Evolutionary conservation across 2,329 filamentous ascomycete genomes (phyloP).

Genomic region (Aureobasidium sp.): DNA sequence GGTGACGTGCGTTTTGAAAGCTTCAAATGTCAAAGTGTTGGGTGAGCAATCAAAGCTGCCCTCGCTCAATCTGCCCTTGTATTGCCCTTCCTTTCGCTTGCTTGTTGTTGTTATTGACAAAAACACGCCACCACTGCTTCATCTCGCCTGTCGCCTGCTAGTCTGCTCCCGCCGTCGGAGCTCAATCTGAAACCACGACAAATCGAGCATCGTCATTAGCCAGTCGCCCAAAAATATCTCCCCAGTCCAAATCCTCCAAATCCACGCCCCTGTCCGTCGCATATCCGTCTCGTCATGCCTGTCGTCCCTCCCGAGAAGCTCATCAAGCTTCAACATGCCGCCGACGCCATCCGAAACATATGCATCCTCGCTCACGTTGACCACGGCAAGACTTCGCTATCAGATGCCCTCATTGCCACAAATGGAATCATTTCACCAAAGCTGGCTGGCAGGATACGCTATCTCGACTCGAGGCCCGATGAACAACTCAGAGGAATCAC

Average conservation of each 20-base stretch:
- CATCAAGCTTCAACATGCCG: slow-evolving; percentile 77
- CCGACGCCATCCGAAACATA: slow-evolving; percentile 87
- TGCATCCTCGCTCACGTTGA: slow-evolving; percentile 95
- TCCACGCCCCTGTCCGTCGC: background rate
- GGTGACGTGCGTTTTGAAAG: background rate
- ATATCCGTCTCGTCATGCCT: slow-evolving; percentile 56
- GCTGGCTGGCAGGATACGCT: slow-evolving; percentile 93
- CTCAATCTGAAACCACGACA: background rate
- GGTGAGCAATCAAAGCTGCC: background rate
- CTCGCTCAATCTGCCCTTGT: too few species aligned
- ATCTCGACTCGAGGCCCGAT: slow-evolving; percentile 91
- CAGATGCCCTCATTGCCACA: slow-evolving; percentile 90
- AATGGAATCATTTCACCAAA: slow-evolving; percentile 99
- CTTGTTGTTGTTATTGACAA: background rate
- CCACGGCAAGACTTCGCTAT: slow-evolving; percentile 96
- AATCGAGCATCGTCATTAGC: background rate
- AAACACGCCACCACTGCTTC: background rate
- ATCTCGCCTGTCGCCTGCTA: slow-evolving; percentile 5
- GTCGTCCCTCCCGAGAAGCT: slow-evolving; percentile 87
- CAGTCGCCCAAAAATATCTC: background rate
- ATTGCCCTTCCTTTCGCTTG: background rate
- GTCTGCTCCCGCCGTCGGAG: background rate
- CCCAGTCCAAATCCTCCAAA: background rate
- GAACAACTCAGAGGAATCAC: slow-evolving; percentile 95
- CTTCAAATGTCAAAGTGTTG: background rate